Base-by-base conservation (phyloP, 2,329 filamentous ascomycete species). In the Leptographium procerum region DNA sequence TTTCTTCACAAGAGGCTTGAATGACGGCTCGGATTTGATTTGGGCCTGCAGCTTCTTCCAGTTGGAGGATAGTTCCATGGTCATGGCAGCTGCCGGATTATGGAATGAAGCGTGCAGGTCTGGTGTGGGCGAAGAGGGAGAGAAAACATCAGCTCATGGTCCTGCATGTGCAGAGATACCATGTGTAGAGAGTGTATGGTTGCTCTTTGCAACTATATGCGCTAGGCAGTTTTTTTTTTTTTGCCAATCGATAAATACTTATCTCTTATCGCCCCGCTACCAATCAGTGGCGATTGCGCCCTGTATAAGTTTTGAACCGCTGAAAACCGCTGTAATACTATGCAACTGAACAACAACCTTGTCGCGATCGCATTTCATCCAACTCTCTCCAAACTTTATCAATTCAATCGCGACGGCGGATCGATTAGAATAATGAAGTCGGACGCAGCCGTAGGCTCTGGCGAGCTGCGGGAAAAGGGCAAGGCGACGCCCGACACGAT, bases 401-500 rank as follows among this genome's bases (percentile, higher is more conserved):
- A n/a, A 48, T 54, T 43, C 50, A 19, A 55, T 56, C 14, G 54
- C 43, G 54, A 22, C 24, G 24, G 22, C 11, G 22, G 19, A 29
- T 19, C 26, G 13, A 2, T 9, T 9, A 31, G n/a, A n/a, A 48
- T 72, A 47, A 71, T 74, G 29, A 73, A 72, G 60, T 76, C 77
- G 40, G 81, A 85, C 64, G 68, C 77, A 24, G 68, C 77, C 19
- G 81, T 83, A 14, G 83, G 82, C 51, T 78, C 80, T 19, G 77
- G 82, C 62, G 77, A 75, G 40, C 80, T 80, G 2, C 76, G 79
- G 51, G 75, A 92, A 71, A 95, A 86, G 69, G 87, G 91, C 58
- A 86, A 85, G 68, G 91, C 91, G 65, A 96, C 91, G 40, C 76
- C 94, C 62, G 87, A 90, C 66, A 92, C 91, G 33, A 79, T 97